These are phyloP conservation scores for Fusarium sp. DNA, from an alignment of 2,329 filamentous ascomycete species.

Conservation along the genomic window DNA sequence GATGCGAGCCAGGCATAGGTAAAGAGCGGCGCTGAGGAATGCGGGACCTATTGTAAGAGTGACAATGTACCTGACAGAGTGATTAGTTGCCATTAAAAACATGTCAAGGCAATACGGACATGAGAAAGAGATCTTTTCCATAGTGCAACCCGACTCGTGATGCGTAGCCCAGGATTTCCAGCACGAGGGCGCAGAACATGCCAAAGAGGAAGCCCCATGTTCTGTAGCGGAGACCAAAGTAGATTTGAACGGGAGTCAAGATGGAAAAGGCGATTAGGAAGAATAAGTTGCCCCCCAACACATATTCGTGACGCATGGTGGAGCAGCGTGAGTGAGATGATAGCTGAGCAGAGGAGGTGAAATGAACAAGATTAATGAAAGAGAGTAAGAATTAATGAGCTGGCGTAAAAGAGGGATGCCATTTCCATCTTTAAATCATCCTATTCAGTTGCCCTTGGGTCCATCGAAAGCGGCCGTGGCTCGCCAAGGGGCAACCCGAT, in stretches of 20 bases:
- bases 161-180: neutral
- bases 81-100: neutral
- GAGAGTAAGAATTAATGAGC: neutral
- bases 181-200: neutral
- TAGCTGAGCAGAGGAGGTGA: neutral
- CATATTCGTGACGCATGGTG: neutral
- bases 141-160: neutral
- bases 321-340: neutral
- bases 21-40: neutral
- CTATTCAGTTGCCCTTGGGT: neutral
- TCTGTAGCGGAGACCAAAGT: neutral
- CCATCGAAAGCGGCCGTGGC: neutral
- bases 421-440: neutral
- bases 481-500: neutral
- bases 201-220: neutral
- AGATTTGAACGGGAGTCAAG: neutral
- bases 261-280: neutral
- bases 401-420: neutral
- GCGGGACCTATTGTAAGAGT: neutral
- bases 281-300: neutral
- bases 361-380: neutral
- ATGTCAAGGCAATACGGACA: neutral
- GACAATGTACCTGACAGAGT: neutral
- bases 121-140: neutral
- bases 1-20: neutral